Evolutionary conservation across 1,139 yeast species (phyloP).

Genomic region (Sugiyamaella novakii): DNA sequence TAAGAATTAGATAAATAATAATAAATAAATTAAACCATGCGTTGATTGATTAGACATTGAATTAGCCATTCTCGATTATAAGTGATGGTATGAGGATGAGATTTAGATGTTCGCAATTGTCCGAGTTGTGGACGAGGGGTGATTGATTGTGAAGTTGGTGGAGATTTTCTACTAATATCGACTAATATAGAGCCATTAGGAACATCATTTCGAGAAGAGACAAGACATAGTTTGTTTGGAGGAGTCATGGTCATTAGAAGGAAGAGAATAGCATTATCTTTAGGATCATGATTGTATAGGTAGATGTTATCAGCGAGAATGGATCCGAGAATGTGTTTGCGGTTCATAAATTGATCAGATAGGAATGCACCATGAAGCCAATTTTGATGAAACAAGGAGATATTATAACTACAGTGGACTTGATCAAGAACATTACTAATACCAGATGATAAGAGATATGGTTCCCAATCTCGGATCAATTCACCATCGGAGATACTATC

Average conservation of each 20-base stretch:
- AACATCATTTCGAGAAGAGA: constrained; percentile 12
- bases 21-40: constrained; percentile 29
- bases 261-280: constrained; percentile 10
- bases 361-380: constrained; percentile 32
- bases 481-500: constrained; percentile 43
- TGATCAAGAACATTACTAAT: constrained; percentile 46
- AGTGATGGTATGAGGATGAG: constrained; percentile 24
- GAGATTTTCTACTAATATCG: constrained; percentile 3
- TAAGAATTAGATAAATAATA: no score
- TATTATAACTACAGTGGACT: constrained; percentile 30
- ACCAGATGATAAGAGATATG: constrained; percentile 75
- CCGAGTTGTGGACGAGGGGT: constrained; percentile 4
- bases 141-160: not conserved
- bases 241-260: constrained; percentile 9
- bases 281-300: constrained; percentile 5
- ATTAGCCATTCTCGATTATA: constrained; percentile 40
- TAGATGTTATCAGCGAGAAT: constrained; percentile 10
- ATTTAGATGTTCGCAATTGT: constrained; percentile 17
- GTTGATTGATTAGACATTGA: constrained; percentile 40
- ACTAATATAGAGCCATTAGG: constrained; percentile 17
- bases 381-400: constrained; percentile 28
- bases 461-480: constrained; percentile 47
- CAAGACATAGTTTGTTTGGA: constrained; percentile 4
- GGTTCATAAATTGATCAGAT: constrained; percentile 32
- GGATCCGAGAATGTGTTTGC: constrained; percentile 29